Conservation (phyloP, 2,329 filamentous ascomycete genomes). For the Nemania sp. region DNA sequence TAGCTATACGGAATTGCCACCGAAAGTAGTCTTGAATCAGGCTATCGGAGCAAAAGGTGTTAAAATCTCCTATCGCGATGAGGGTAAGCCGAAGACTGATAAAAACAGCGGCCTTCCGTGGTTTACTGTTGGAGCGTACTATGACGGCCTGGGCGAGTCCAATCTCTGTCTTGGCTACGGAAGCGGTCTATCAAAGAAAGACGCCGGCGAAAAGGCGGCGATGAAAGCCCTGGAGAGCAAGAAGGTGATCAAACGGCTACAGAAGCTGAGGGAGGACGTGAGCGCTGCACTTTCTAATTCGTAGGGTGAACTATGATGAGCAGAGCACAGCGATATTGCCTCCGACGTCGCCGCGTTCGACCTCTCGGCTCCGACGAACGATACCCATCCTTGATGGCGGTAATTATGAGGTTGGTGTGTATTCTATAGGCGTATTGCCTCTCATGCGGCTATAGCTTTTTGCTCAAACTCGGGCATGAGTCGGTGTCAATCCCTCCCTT, state of each 20-base stretch:
- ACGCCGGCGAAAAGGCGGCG: constrained; percentile 71
- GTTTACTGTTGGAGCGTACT: constrained; percentile 66
- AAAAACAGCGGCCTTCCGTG: constrained; percentile 58
- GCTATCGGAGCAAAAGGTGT: constrained; percentile 61
- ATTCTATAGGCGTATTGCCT: too few species aligned
- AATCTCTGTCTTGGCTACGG: constrained; percentile 66
- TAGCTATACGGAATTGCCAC: constrained; percentile 26
- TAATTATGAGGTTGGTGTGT: too few species aligned
- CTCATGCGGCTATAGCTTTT: too few species aligned
- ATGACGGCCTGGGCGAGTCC: constrained; percentile 71
- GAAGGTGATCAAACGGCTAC: constrained; percentile 60
- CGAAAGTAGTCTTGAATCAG: constrained; percentile 59
- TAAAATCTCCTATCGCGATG: constrained; percentile 64
- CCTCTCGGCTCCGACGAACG: not conserved
- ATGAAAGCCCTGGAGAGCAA: constrained; percentile 66
- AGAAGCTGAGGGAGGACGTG: constrained; percentile 53
- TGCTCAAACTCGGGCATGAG: too few species aligned
- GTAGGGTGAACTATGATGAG: too few species aligned
- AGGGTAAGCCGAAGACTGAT: constrained; percentile 58
- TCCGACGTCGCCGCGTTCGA: not conserved
- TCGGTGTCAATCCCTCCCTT: too few species aligned
- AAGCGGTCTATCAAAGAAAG: constrained; percentile 67
- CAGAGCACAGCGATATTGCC: too few species aligned
- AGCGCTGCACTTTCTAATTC: constrained; percentile 29
- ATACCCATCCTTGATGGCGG: not conserved